Conservation (phyloP, 768 basidiomycete species). For the Tulasnella sp. region DNA sequence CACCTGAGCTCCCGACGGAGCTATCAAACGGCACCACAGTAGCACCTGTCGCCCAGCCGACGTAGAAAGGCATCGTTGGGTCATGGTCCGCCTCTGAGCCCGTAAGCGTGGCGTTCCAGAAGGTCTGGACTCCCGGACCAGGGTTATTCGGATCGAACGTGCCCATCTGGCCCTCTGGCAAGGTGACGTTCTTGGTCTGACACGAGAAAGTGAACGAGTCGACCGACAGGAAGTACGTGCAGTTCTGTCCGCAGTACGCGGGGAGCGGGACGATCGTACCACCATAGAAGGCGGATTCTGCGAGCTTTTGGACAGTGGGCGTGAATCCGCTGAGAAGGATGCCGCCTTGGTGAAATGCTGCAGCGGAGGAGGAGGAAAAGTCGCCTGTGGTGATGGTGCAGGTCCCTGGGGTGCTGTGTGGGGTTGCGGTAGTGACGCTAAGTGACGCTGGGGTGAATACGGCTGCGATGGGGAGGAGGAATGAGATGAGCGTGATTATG, state of each 20-base stretch:
- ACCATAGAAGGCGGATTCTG: background rate
- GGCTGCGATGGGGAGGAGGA: background rate
- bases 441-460: background rate
- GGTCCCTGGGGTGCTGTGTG: background rate
- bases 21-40: background rate
- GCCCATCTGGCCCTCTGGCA: background rate
- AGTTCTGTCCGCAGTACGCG: background rate
- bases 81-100: background rate
- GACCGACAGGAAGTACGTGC: background rate
- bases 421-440: background rate
- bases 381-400: background rate
- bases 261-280: background rate
- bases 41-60: background rate
- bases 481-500: background rate
- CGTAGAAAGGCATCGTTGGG: background rate
- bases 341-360: background rate
- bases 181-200: background rate
- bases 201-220: background rate
- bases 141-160: background rate
- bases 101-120: background rate
- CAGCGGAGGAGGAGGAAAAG: too few relatives aligned
- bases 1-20: background rate
- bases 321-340: background rate
- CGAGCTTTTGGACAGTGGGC: background rate
- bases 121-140: background rate